Conservation (phyloP, 129 eudicot species). For the Gnaphalium uliginosum region DNA sequence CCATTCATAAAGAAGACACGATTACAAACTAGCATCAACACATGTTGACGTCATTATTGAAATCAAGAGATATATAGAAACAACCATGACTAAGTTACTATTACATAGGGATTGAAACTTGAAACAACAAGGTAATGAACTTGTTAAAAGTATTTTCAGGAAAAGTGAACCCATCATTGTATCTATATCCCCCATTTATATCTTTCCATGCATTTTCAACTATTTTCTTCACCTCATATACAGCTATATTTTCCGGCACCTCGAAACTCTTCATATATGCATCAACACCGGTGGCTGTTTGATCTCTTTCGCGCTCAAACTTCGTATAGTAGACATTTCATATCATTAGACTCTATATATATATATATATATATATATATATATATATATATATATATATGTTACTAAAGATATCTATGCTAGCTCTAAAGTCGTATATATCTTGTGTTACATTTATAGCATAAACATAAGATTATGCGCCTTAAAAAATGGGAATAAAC, state of each 20-base stretch:
- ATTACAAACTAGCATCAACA: too few species aligned
- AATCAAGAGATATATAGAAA: too few species aligned
- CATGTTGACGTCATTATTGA: too few species aligned
- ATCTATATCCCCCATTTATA: not conserved
- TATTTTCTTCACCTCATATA: not conserved
- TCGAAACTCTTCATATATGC: constrained; percentile 18
- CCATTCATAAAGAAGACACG: too few species aligned
- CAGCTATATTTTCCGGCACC: constrained; percentile 16
- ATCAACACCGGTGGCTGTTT: not conserved
- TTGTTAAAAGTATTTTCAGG: not conserved
- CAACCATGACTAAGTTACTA: too few species aligned
- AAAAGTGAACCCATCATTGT: constrained; percentile 8
- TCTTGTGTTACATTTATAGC: not conserved
- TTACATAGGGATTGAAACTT: too few species aligned
- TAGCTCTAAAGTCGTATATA: not conserved
- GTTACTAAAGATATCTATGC: too few species aligned
- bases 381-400: too few species aligned
- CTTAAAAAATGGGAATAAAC: too few species aligned
- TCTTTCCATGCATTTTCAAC: not conserved
- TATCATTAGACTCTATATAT: too few species aligned
- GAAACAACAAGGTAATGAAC: constrained; percentile 6
- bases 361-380: too few species aligned
- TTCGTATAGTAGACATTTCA: not conserved
- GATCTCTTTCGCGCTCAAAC: constrained; percentile 9
- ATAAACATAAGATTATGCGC: too few species aligned